These are phyloP conservation scores for Sisymbrium irio DNA, from an alignment of 345 rosid genomes.

Conservation along the genomic window DNA sequence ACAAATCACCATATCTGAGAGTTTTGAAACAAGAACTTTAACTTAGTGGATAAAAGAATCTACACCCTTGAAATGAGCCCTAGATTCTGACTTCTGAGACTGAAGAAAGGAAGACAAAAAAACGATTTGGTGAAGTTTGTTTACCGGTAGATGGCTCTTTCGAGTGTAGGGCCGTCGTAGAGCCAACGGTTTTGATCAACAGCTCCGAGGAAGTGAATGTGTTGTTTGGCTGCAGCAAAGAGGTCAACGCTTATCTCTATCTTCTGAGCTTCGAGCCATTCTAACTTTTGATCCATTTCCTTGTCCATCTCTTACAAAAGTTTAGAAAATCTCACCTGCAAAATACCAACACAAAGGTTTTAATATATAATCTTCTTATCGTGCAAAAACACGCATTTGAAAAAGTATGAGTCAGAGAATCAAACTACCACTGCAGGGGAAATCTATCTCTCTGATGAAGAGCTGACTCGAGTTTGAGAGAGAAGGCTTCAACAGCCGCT, in stretches of 20 bases:
- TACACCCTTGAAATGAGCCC: background rate
- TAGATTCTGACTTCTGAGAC: no score
- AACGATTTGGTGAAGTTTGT: no score
- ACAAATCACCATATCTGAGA: background rate
- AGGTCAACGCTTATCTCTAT: slow-evolving; percentile 61
- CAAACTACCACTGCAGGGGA: background rate
- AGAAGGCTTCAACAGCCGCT: background rate
- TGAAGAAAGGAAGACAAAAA: background rate
- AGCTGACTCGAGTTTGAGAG: slow-evolving; percentile 15
- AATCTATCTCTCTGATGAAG: background rate
- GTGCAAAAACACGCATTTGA: slow-evolving; percentile 14
- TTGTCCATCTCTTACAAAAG: slow-evolving; percentile 33
- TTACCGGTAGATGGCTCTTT: slow-evolving; percentile 75
- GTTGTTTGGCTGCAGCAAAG: slow-evolving; percentile 61
- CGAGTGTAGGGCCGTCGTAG: slow-evolving; percentile 68
- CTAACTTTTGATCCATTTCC: slow-evolving; percentile 43
- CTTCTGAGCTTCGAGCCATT: slow-evolving; percentile 81
- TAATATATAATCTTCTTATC: background rate
- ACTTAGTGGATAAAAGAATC: background rate
- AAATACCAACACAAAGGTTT: background rate
- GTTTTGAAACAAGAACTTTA: background rate
- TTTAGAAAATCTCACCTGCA: background rate
- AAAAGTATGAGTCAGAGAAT: background rate
- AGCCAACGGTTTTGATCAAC: slow-evolving; percentile 77
- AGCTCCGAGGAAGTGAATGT: slow-evolving; percentile 69